A percentile compares a stretch with the other conserved stretches of the same genome.
phyloP scores from a whole-genome alignment of 345 rosid genomes.

The Sonneratia caseolaris region DNA sequence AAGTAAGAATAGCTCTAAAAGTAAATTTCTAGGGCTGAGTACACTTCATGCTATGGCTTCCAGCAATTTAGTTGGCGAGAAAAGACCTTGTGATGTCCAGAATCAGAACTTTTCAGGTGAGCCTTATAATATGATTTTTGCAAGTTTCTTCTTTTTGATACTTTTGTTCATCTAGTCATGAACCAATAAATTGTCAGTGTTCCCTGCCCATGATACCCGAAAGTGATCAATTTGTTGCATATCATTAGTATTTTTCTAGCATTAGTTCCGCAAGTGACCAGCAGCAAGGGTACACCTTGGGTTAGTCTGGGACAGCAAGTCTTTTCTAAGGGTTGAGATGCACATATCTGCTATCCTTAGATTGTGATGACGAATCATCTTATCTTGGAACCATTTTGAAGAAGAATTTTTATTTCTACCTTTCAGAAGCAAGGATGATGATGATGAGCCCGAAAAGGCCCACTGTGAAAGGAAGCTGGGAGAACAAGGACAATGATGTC shows the following conservation, averaged over 20 bases:
- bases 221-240: background rate
- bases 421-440: constrained; percentile 43
- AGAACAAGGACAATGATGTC: constrained; percentile 60
- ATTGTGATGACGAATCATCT: background rate
- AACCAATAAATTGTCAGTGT: background rate
- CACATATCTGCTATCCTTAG: background rate
- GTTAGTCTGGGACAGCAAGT: background rate
- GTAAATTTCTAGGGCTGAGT: constrained; percentile 17
- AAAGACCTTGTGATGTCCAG: constrained; percentile 41
- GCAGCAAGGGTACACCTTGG: background rate
- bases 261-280: background rate
- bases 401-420: background rate
- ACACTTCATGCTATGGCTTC: constrained; percentile 21
- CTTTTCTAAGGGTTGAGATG: background rate
- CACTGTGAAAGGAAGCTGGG: constrained; percentile 38
- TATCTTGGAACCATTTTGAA: background rate
- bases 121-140: background rate
- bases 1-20: constrained; percentile 13
- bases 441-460: constrained; percentile 71
- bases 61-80: constrained; percentile 29
- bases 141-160: background rate
- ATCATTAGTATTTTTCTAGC: background rate
- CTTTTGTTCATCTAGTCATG: background rate
- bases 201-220: background rate
- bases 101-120: constrained; percentile 57